These are phyloP conservation scores for Leucosporidium yakuticum DNA, from an alignment of 768 basidiomycete species.

Conservation along the genomic window DNA sequence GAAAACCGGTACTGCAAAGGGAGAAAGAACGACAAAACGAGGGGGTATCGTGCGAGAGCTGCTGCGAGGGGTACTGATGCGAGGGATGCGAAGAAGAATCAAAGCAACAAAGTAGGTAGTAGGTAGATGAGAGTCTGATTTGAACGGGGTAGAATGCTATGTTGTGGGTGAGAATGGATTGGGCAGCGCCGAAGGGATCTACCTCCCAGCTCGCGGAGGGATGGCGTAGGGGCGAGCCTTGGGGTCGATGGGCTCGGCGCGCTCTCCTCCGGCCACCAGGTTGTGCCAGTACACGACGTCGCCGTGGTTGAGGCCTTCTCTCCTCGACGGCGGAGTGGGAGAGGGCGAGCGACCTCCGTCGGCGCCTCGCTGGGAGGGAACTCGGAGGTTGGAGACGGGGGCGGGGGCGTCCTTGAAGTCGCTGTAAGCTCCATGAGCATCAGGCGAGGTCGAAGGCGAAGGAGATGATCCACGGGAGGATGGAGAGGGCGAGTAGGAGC, in stretches of 20 bases:
- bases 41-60: no score
- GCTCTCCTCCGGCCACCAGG: constrained; percentile 31
- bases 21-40: no score
- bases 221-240: neutral
- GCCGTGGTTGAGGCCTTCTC: constrained; percentile 15
- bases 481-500: neutral
- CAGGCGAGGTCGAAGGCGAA: neutral
- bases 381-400: neutral
- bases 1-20: no score
- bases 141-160: no score
- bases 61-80: no score
- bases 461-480: constrained; percentile 11
- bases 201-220: neutral
- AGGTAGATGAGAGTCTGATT: no score
- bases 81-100: no score
- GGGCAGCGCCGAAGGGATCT: neutral
- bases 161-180: no score
- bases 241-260: constrained; percentile 24
- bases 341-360: neutral
- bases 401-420: constrained; percentile 9
- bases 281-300: constrained; percentile 38
- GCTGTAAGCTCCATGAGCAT: neutral
- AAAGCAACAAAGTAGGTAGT: no score
- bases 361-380: no score
- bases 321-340: neutral